Conservation (phyloP, 495 filamentous ascomycete genomes). For the Aspergillus ostianus region DNA sequence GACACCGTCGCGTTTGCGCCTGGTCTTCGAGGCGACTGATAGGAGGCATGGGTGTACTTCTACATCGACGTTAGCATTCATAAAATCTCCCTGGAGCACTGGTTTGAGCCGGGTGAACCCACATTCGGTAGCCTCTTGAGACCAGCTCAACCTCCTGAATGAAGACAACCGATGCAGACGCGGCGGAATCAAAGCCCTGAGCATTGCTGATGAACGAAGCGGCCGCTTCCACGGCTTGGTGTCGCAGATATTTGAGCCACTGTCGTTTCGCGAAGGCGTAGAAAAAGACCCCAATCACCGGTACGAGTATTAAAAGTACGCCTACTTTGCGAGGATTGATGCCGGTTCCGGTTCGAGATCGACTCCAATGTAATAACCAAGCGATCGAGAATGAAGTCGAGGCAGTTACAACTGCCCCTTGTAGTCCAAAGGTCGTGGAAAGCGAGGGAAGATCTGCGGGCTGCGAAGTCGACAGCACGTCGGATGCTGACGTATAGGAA, state of each 20-base stretch:
- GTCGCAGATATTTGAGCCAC: conserved; percentile 79
- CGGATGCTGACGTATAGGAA: conserved; percentile 44
- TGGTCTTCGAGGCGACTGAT: conserved; percentile 78
- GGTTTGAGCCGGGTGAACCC: conserved; percentile 28
- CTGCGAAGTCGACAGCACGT: conserved; percentile 36
- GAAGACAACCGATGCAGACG: conserved; percentile 74
- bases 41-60: conserved; percentile 82
- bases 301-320: conserved; percentile 56
- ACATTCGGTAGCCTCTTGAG: conserved; percentile 91
- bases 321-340: conserved; percentile 49
- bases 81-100: neutral
- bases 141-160: conserved; percentile 97
- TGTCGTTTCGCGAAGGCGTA: conserved; percentile 77
- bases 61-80: conserved; percentile 44
- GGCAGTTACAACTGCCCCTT: conserved; percentile 51
- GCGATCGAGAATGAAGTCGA: conserved; percentile 65
- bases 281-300: conserved; percentile 53
- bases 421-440: conserved; percentile 45
- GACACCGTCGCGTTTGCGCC: conserved; percentile 73
- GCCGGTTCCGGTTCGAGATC: conserved; percentile 33
- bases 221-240: conserved; percentile 73
- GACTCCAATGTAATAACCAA: conserved; percentile 69
- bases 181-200: conserved; percentile 80
- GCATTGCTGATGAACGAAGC: conserved; percentile 68
- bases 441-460: conserved; percentile 38